Conservation (phyloP, 208 protist species). For the Wallacemonas collosoma region DNA sequence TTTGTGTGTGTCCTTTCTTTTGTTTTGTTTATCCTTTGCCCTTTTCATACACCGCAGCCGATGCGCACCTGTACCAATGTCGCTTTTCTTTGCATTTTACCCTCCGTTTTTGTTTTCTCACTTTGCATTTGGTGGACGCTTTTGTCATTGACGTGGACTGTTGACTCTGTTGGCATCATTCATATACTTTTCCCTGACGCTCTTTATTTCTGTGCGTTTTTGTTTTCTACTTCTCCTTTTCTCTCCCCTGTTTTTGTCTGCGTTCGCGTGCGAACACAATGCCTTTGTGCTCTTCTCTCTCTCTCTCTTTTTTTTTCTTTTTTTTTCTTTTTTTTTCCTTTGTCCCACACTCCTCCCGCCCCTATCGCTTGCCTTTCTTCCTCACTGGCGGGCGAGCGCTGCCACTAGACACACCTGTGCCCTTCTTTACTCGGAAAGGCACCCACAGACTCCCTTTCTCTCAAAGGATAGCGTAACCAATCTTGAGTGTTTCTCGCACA, state of each 20-base stretch:
- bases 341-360: background rate
- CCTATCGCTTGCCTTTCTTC: too few species aligned
- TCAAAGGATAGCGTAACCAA: too few species aligned
- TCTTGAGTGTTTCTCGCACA: too few species aligned
- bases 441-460: too few species aligned
- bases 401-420: too few species aligned
- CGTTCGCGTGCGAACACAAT: background rate
- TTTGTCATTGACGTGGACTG: background rate
- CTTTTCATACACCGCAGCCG: background rate
- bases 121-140: background rate
- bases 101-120: background rate
- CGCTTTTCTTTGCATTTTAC: background rate
- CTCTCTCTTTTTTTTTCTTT: constrained; percentile 17
- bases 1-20: constrained; percentile 18
- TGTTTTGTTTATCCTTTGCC: constrained; percentile 14
- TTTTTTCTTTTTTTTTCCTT: constrained; percentile 14
- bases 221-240: constrained; percentile 17
- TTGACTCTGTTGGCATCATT: background rate
- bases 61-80: background rate
- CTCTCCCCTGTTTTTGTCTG: background rate
- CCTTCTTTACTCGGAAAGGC: too few species aligned
- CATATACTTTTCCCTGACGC: background rate
- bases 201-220: constrained; percentile 14
- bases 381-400: too few species aligned
- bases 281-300: background rate